These are phyloP conservation scores for Sclerotinia glacialis DNA, from an alignment of 2,329 filamentous ascomycete species.

Conservation along the genomic window DNA sequence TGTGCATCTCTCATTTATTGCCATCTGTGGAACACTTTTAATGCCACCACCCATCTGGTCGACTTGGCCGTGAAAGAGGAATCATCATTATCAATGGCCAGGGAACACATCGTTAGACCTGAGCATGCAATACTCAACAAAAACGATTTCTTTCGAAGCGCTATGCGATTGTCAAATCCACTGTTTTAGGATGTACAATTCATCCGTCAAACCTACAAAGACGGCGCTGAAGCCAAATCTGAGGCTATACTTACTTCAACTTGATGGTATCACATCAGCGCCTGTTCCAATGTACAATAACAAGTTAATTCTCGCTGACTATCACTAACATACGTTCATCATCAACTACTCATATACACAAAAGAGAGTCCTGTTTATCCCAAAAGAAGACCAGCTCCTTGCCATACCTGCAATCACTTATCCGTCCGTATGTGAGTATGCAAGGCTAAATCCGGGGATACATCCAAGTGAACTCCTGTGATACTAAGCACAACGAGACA, in stretches of 20 bases:
- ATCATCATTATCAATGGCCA: too few species aligned
- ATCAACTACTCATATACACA: background rate
- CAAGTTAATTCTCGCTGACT: background rate
- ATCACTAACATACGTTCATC: constrained; percentile 3
- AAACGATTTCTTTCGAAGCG: background rate
- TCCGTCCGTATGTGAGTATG: background rate
- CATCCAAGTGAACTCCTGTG: background rate
- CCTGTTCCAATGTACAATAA: background rate
- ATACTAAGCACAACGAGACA: background rate
- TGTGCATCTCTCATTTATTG: background rate
- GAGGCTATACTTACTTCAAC: background rate
- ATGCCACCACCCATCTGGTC: background rate
- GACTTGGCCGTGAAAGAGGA: background rate
- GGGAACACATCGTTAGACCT: background rate
- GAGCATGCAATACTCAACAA: background rate
- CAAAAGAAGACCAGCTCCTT: constrained; percentile 2
- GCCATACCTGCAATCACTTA: background rate
- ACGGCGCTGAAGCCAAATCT: background rate
- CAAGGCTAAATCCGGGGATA: background rate
- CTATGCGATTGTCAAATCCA: background rate
- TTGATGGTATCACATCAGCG: background rate
- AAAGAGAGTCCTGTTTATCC: constrained; percentile 8
- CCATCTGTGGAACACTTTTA: background rate
- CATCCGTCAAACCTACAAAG: background rate
- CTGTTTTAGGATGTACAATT: too few species aligned